Conservation (phyloP, 2,329 filamentous ascomycete species). For the Xylariales sp. region DNA sequence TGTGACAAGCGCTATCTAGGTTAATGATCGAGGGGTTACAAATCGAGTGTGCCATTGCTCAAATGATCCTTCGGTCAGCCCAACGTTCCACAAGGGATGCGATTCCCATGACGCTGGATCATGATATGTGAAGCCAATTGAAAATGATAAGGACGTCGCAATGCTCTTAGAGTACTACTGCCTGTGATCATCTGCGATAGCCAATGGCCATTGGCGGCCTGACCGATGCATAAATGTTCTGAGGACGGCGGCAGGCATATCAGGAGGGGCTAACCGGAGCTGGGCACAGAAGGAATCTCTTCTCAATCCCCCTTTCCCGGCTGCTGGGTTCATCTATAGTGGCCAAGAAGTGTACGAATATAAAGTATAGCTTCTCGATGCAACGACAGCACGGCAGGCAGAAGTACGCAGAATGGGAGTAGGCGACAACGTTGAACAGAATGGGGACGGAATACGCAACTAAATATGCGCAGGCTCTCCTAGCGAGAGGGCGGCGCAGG, state of each 20-base stretch:
- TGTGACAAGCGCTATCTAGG: no score
- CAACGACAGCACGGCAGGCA: no score
- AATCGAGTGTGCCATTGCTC: not conserved
- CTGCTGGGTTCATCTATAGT: not conserved
- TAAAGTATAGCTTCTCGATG: not conserved
- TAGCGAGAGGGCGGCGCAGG: no score
- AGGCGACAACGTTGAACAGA: not conserved
- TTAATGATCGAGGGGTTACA: not conserved
- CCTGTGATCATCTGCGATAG: no score
- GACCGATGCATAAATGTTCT: no score
- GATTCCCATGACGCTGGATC: not conserved
- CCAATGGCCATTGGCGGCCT: no score
- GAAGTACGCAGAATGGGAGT: no score
- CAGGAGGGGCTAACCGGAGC: no score
- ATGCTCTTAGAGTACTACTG: no score
- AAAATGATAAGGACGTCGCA: no score
- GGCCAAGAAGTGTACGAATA: not conserved
- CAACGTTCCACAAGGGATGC: not conserved
- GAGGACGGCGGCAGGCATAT: no score
- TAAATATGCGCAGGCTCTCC: no score
- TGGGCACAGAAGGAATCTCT: not conserved
- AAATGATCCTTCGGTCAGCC: not conserved
- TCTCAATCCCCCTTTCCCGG: not conserved
- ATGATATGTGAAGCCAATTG: not conserved
- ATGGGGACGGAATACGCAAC: not conserved